Percentiles rank a stretch among this genome's conserved stretches.
phyloP scores from a whole-genome alignment of 495 filamentous ascomycete genomes.

The Pseudomonodictys pantanalensis region DNA sequence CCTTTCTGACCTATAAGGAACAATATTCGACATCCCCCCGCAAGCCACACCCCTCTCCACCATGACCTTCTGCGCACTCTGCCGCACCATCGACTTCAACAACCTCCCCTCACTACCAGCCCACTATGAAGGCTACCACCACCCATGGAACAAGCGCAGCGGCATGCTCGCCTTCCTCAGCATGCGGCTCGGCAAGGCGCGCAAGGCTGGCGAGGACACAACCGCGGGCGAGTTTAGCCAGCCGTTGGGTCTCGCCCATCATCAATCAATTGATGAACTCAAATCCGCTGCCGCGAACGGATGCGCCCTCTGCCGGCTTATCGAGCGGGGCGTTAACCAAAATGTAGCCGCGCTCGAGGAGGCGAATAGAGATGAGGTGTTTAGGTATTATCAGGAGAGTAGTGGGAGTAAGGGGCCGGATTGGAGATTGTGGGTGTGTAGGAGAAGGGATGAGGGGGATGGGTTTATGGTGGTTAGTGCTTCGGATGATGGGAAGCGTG shows the following conservation, averaged over 20 bases:
- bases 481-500: too few relatives aligned
- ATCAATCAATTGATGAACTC: slow-evolving; percentile 17
- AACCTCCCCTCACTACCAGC: slow-evolving; percentile 5
- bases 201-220: neutral
- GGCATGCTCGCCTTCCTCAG: neutral
- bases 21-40: too few relatives aligned
- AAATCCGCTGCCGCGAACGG: slow-evolving; percentile 1
- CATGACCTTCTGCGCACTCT: slow-evolving; percentile 3
- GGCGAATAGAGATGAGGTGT: slow-evolving; percentile 6
- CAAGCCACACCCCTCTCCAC: neutral
- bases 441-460: neutral
- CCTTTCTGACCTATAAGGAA: too few relatives aligned
- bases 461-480: slow-evolving; percentile 7
- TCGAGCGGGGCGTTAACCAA: neutral
- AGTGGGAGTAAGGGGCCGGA: neutral
- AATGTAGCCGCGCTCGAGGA: slow-evolving; percentile 16
- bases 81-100: neutral
- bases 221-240: slow-evolving; percentile 24
- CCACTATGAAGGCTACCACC: neutral
- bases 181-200: neutral
- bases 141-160: neutral
- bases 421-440: neutral
- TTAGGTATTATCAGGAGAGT: neutral
- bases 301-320: slow-evolving; percentile 15
- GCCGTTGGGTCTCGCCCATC: slow-evolving; percentile 7